Evolutionary conservation across 805 yeast genomes (phyloP).

Genomic region (Sugiyamaella chiloensis): DNA sequence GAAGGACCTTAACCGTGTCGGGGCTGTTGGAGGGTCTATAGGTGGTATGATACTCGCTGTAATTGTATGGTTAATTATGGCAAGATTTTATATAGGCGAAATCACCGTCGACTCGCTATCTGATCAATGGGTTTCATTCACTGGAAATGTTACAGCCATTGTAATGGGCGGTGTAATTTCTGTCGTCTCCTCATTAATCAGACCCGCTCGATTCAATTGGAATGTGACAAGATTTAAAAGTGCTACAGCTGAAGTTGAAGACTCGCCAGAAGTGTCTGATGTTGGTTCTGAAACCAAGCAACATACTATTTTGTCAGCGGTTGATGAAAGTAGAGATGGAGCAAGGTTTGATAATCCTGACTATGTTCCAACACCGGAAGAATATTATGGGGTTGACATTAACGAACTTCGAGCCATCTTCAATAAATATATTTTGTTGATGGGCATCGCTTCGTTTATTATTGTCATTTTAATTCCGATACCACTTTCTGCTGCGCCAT

Average conservation of each 20-base stretch:
- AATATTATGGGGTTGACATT: background rate
- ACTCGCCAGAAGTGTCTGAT: too few species aligned
- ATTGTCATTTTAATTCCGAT: background rate
- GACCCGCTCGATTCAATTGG: background rate
- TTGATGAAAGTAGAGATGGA: too few species aligned
- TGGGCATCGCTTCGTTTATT: background rate
- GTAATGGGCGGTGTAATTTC: background rate
- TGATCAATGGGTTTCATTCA: background rate
- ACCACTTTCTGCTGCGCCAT: background rate
- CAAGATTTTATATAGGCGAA: background rate
- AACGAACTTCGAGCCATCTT: background rate
- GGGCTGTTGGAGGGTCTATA: conserved; percentile 3
- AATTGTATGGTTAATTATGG: background rate
- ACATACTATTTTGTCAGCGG: background rate
- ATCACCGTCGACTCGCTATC: background rate
- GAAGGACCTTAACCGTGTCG: background rate
- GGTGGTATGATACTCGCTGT: conserved; percentile 1
- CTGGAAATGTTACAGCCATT: conserved; percentile 1
- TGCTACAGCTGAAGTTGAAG: background rate
- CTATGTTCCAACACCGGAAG: background rate
- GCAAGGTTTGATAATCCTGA: background rate
- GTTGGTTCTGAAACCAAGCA: background rate
- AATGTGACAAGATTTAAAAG: background rate
- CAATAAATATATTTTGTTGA: background rate
- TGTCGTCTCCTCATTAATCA: background rate